Evolutionary conservation across 78 protist species (phyloP).

Genomic region (Trichosphaerium sp.): DNA sequence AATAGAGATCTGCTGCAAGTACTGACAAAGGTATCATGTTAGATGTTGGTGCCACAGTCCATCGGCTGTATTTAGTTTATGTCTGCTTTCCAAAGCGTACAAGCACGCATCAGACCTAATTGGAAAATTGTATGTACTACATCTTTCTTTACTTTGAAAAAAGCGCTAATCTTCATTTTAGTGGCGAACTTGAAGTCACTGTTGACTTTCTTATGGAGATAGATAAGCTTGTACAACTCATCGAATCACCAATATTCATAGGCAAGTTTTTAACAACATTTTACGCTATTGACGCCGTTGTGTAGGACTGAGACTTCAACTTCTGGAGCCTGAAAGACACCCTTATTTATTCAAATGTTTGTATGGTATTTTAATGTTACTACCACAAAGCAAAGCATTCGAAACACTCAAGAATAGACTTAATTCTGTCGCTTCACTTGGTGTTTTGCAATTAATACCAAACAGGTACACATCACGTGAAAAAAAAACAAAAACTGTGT

Average conservation of each 20-base stretch:
- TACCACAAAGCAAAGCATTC: conserved; percentile 88
- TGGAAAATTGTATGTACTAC: conserved; percentile 3
- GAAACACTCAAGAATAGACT: conserved; percentile 41
- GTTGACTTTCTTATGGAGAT: conserved; percentile 77
- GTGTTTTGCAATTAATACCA: conserved; percentile 20
- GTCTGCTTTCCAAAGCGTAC: conserved; percentile 60
- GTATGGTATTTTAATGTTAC: conserved; percentile 91
- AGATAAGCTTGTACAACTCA: conserved; percentile 81
- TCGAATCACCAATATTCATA: conserved; percentile 89
- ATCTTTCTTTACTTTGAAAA: neutral
- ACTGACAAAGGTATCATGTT: conserved; percentile 35
- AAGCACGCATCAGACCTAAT: conserved; percentile 44
- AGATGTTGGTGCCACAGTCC: conserved; percentile 63
- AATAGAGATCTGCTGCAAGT: conserved; percentile 44
- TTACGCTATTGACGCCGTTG: neutral
- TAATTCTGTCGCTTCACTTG: conserved; percentile 45
- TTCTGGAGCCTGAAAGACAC: conserved; percentile 44
- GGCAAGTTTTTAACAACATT: conserved; percentile 4
- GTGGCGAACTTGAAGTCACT: conserved; percentile 62
- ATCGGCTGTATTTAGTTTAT: conserved; percentile 46
- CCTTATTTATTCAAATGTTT: conserved; percentile 70
- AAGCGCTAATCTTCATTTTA: neutral
- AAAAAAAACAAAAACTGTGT: neutral
- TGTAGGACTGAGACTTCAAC: conserved; percentile 29
- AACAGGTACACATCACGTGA: conserved; percentile 15